Evolutionary conservation across 2,329 filamentous ascomycete species (phyloP).

Genomic region (Fusarium agapanthi): DNA sequence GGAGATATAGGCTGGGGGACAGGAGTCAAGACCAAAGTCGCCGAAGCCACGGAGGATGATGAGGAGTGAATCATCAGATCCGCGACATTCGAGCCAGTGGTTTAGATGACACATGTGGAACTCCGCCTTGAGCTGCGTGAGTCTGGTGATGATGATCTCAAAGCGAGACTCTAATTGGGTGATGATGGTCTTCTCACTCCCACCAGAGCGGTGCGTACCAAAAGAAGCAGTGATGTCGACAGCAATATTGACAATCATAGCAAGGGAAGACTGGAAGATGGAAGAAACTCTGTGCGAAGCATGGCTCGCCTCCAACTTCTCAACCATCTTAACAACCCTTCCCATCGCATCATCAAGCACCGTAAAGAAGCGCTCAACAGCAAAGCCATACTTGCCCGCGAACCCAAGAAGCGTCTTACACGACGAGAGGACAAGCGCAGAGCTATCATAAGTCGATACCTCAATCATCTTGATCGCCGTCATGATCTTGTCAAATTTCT

Average conservation of each 20-base stretch:
- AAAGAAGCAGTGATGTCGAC: neutral
- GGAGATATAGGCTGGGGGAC: neutral
- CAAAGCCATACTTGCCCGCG: neutral
- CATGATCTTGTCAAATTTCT: slow-evolving; percentile 1
- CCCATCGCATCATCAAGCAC: neutral
- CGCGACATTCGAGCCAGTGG: neutral
- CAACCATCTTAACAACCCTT: neutral
- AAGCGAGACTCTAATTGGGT: neutral
- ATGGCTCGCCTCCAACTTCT: neutral
- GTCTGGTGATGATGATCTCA: neutral
- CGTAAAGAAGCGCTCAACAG: neutral
- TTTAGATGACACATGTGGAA: neutral
- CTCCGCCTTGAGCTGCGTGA: neutral
- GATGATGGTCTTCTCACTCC: neutral
- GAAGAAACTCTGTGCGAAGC: neutral
- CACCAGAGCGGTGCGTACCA: neutral
- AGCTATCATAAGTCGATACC: neutral
- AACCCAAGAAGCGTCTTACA: neutral
- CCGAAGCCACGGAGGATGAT: neutral
- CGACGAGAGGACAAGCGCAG: neutral
- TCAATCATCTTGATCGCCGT: neutral
- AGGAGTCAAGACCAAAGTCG: neutral
- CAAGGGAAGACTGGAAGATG: neutral
- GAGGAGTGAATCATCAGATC: neutral
- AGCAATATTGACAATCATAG: neutral